Evolutionary conservation across 208 protist species (phyloP).

Genomic region (Crithidia thermophila): DNA sequence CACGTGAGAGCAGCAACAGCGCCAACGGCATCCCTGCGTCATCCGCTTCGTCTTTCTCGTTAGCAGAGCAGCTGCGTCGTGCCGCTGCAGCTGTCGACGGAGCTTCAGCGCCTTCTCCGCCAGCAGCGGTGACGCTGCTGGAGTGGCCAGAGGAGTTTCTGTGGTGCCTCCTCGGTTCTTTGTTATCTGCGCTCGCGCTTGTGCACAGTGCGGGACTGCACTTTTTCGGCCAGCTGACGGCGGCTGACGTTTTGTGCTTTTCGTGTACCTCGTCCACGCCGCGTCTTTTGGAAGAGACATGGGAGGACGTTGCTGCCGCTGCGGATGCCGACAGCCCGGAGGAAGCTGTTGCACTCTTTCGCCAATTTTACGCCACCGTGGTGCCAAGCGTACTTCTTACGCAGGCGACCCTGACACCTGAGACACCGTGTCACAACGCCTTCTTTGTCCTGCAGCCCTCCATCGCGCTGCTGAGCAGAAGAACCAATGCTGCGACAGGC

Average conservation of each 20-base stretch:
- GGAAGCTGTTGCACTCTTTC: conserved; percentile 11
- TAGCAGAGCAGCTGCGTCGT: conserved; percentile 30
- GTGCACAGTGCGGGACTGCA: conserved; percentile 66
- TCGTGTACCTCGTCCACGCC: conserved; percentile 34
- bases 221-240: conserved; percentile 62
- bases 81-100: conserved; percentile 13
- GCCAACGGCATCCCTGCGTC: conserved; percentile 9
- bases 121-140: conserved; percentile 27
- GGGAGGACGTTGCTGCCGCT: conserved; percentile 12
- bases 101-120: not conserved
- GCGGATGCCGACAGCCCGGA: not conserved
- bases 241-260: conserved; percentile 75
- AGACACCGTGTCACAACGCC: conserved; percentile 49
- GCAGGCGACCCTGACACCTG: conserved; percentile 35
- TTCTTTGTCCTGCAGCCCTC: conserved; percentile 49
- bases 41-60: conserved; percentile 16
- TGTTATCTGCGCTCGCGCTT: conserved; percentile 67
- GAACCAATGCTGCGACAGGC: not conserved
- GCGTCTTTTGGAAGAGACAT: conserved; percentile 38
- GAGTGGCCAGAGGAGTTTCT: conserved; percentile 78
- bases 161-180: conserved; percentile 67
- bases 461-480: conserved; percentile 6
- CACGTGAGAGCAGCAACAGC: not conserved
- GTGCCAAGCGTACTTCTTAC: conserved; percentile 26
- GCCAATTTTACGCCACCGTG: conserved; percentile 26